A percentile compares a stretch with the other conserved stretches of the same genome.
Conservation (phyloP, 306 rosid genomes). For the Echinosophora koreensis region DNA sequence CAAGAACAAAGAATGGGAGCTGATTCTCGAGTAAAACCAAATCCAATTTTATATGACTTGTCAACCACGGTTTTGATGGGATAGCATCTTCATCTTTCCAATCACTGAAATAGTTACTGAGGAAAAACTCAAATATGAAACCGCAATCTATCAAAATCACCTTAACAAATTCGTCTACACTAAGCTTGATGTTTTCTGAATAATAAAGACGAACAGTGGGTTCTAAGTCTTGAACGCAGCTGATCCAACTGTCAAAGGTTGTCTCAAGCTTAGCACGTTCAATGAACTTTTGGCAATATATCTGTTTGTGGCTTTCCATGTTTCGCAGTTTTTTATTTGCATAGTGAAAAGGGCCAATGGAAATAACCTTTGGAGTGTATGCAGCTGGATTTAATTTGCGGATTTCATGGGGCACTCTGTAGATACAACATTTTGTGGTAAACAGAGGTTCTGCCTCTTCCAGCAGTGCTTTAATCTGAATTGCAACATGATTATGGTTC, state of each 20-base stretch:
- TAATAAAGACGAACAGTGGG: neutral
- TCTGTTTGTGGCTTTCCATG: neutral
- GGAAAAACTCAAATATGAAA: slow-evolving; percentile 11
- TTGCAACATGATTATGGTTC: neutral
- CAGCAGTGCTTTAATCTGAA: neutral
- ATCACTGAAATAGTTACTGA: accelerated
- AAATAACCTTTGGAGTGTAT: neutral
- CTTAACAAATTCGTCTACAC: neutral
- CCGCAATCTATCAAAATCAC: neutral
- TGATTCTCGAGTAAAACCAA: slow-evolving; percentile 21
- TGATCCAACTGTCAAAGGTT: neutral
- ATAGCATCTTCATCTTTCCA: neutral
- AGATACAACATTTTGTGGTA: neutral
- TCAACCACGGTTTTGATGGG: neutral
- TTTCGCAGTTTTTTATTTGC: neutral
- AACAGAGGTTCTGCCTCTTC: neutral
- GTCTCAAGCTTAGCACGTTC: neutral
- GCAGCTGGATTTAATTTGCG: neutral
- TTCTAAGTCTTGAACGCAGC: neutral
- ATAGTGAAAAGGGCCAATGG: neutral
- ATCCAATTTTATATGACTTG: accelerated
- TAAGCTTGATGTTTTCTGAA: neutral
- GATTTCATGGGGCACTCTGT: too few relatives aligned
- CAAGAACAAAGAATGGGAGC: neutral
- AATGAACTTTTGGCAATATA: neutral